Evolutionary conservation across 2,329 filamentous ascomycete genomes (phyloP), one percentile per base, ranked within the genome.

Genomic region (Stagonosporopsis vannaccii): DNA sequence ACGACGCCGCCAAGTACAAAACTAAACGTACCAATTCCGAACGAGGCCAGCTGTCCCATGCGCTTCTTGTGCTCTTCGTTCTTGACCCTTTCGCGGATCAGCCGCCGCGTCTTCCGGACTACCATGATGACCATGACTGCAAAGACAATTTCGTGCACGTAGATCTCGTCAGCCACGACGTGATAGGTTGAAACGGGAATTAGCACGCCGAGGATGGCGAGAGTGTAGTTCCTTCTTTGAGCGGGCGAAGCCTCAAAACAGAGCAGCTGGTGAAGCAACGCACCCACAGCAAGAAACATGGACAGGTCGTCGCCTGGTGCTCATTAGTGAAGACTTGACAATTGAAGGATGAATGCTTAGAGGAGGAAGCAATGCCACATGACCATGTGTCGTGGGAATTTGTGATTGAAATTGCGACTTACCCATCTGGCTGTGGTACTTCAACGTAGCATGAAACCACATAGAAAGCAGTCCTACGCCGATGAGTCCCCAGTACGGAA

Each of bases 241-340:
- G 57, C 23, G 1, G 56, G 58, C 1, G 71, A 56, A 6, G 64
- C 60, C 33, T 80, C 75, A 32, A 78, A 75, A 12, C 79, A 81
- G 51, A 80, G 77, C 4, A 82, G 71, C 44, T 80, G 79, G 43
- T 84, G 81, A 5, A 86, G 75, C 51, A 86, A 77, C 0, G 82
- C 76, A 57, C 80, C 82, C 20, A 78, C 79, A 4, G 85, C 78
- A 12, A 83, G 71, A 26, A 86, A 78, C 84, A 86, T 86, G 50
- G 82, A 82, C n/a, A 86, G 73, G 62, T 87, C 84, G 61, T 87
- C 85, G 59, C 78, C 79, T 72, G 39, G 5, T 3, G n/a, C 6
- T 6, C 26, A 36, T 63, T 43, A 59, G 56, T 5, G 19, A 22
- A 36, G n/a, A 4, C 33, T 17, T 17, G 9, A 23, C 26, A 28